Evolutionary conservation across 2,329 filamentous ascomycete species (phyloP).

Genomic region (Neofusicoccum ribis): DNA sequence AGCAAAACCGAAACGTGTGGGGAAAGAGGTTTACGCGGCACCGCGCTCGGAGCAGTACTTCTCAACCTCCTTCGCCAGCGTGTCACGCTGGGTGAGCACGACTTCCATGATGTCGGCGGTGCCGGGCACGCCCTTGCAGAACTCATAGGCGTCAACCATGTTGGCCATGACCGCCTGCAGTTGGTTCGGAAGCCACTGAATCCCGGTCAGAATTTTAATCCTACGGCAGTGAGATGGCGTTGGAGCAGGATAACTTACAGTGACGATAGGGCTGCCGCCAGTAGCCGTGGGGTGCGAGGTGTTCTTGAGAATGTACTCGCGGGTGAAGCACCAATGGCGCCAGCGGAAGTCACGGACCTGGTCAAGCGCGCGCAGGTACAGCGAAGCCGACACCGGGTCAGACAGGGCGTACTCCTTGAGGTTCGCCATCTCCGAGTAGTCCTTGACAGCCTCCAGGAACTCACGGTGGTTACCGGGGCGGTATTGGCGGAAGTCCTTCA

Average conservation of each 20-base stretch:
- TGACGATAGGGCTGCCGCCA: conserved; percentile 78
- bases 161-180: conserved; percentile 70
- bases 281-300: conserved; percentile 76
- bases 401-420: conserved; percentile 63
- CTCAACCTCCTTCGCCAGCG: conserved; percentile 69
- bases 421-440: conserved; percentile 51
- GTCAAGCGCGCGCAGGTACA: conserved; percentile 58
- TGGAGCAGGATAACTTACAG: conserved; percentile 39
- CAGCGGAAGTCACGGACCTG: conserved; percentile 80
- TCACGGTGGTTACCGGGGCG: conserved; percentile 84
- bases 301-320: conserved; percentile 80
- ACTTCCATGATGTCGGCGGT: conserved; percentile 67
- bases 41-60: conserved; percentile 66
- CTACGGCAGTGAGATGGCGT: too few species aligned
- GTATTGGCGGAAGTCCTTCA: conserved; percentile 86
- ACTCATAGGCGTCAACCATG: conserved; percentile 62
- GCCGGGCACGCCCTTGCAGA: conserved; percentile 46
- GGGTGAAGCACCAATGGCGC: conserved; percentile 82
- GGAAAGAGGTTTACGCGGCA: background rate
- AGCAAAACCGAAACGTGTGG: background rate
- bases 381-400: conserved; percentile 57
- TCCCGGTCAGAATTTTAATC: background rate
- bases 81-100: conserved; percentile 63
- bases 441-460: conserved; percentile 73
- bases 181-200: conserved; percentile 75